These are phyloP conservation scores for Echites panduratus DNA, from an alignment of 257 asterid species.

Conservation along the genomic window DNA sequence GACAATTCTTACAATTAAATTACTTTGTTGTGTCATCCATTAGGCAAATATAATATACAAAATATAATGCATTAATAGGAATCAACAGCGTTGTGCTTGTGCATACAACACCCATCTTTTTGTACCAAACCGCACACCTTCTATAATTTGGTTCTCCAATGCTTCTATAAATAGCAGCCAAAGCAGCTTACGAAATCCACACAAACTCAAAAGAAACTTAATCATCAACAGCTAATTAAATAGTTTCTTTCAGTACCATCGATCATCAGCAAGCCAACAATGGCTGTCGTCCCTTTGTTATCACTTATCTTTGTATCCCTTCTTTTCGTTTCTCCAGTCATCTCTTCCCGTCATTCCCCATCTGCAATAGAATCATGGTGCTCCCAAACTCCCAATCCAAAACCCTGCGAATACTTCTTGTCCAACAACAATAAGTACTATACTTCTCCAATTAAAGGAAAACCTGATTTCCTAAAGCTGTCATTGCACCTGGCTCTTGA, in stretches of 20 bases:
- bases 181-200: neutral
- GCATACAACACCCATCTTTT: neutral
- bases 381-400: slow-evolving; percentile 65
- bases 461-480: slow-evolving; percentile 51
- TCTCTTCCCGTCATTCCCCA: neutral
- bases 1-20: neutral
- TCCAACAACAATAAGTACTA: slow-evolving; percentile 37
- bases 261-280: neutral
- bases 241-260: too few relatives aligned
- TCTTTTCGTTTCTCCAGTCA: slow-evolving; percentile 5
- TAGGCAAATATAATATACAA: neutral
- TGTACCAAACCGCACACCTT: neutral
- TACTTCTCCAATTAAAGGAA: slow-evolving; percentile 30
- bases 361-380: slow-evolving; percentile 55
- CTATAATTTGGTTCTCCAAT: neutral
- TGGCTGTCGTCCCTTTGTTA: neutral
- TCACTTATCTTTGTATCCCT: neutral
- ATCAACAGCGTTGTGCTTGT: neutral
- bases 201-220: neutral
- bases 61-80: too few relatives aligned
- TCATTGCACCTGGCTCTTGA: slow-evolving; percentile 58
- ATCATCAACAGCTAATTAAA: neutral
- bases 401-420: slow-evolving; percentile 56
- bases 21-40: neutral
- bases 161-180: neutral